Evolutionary conservation across 1,139 yeast species (phyloP), one percentile per base, ranked within the genome.

Genomic region (Geotrichum armillariae): DNA sequence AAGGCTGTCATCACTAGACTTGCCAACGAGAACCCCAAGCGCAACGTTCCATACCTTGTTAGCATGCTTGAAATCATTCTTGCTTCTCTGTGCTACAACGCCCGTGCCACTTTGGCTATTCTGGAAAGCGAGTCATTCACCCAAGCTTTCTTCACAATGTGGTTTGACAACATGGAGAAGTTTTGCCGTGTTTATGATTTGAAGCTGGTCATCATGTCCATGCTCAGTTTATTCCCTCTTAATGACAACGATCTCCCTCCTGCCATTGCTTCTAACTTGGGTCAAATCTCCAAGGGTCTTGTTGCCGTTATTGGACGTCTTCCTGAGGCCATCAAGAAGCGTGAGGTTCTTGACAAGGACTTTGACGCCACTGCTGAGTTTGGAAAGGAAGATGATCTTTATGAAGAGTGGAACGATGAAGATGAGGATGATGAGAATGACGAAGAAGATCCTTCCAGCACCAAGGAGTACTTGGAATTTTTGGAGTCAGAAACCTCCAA

Each of bases 131-230:
- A 66, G 14, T 69, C 75, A 18, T 72, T 75, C 46, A 66, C 82
- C 8, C 72, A 72, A 20, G 60, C 68, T 3, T 82, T 89, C 61
- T 80, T 91, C 61, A 74, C 75, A 37, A 65, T 75, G 39, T 91
- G 97, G 97, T 78, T 87, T 59, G 70, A 75, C 45, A 73, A 66
- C 34, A 71, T 82, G 47, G 78, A 83, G 3, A 70, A 72, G 36
- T 75, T 85, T 58, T 74, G 76, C n/a, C 74, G 96, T 54, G 95
- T 89, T 2, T 87, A 78, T 60, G 98, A 91, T 67, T 75, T 89
- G 66, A 90, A 90, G 66, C 68, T 91, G 39, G 79, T 88, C 1
- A 72, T 80, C 2, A 67, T 91, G 58, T 94, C 95, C 0, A 65
- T 85, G 32, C 66, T 91, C 46, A 68, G 79, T 1, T 56, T 80